phyloP scores from a whole-genome alignment of 148 eudicot genomes.

The Rhododendron kiyosumense region DNA sequence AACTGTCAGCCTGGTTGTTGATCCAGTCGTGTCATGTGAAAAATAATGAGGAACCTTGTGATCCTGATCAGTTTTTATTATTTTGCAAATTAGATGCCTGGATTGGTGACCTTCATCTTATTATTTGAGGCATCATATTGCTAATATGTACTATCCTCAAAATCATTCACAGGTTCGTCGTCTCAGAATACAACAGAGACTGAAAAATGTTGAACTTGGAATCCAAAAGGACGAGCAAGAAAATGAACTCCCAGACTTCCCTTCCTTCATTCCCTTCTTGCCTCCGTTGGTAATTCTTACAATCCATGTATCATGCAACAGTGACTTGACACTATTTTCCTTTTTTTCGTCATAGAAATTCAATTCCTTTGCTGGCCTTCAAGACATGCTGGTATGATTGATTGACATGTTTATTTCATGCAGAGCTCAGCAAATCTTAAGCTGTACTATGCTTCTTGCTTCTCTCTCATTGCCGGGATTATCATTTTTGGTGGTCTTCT shows the following conservation, averaged over 20 bases:
- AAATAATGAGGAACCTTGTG: not conserved
- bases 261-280: conserved; percentile 92
- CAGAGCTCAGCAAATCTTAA: conserved; percentile 72
- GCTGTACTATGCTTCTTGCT: conserved; percentile 77
- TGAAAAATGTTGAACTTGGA: conserved; percentile 73
- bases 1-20: not conserved
- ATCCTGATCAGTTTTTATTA: not conserved
- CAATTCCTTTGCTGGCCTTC: not conserved
- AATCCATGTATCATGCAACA: not conserved
- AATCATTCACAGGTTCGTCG: conserved; percentile 64
- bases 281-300: conserved; percentile 70
- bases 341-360: not conserved
- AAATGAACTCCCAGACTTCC: conserved; percentile 80
- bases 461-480: conserved; percentile 72
- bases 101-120: not conserved
- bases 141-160: not conserved
- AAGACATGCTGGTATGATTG: not conserved
- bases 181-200: conserved; percentile 86
- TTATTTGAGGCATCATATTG: not conserved
- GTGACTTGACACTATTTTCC: not conserved
- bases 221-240: conserved; percentile 66
- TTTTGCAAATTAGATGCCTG: not conserved
- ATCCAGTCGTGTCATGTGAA: not conserved
- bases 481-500: conserved; percentile 85
- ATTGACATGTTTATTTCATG: conserved; percentile 22